Percentiles rank a stretch among this genome's conserved stretches.
phyloP scores from a whole-genome alignment of 1,284 basidiomycete genomes.

The Marasmius sp. region DNA sequence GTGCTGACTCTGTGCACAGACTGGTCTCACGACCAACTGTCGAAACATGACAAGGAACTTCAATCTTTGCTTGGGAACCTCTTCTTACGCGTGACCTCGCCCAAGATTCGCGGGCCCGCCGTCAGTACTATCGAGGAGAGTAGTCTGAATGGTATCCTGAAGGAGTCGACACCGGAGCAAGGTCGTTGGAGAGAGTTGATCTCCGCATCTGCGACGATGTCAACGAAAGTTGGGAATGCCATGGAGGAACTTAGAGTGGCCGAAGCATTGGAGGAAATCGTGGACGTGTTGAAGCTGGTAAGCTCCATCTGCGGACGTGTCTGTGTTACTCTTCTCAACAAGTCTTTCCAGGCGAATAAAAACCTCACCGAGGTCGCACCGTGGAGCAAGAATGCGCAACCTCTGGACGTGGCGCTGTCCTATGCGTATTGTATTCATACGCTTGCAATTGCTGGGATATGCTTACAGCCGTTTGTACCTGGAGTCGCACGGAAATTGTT shows the following conservation, averaged over 20 bases:
- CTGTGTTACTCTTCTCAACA: not conserved
- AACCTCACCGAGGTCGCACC: slow-evolving; percentile 66
- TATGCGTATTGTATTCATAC: slow-evolving; percentile 65
- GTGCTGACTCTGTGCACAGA: slow-evolving; percentile 7
- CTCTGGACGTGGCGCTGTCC: slow-evolving; percentile 42
- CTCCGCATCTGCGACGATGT: no score
- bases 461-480: slow-evolving; percentile 83
- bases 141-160: slow-evolving; percentile 15
- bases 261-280: slow-evolving; percentile 28
- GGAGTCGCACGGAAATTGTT: slow-evolving; percentile 58
- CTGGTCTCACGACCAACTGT: slow-evolving; percentile 59
- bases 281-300: slow-evolving; percentile 46
- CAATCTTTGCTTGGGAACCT: slow-evolving; percentile 82
- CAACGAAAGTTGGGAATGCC: slow-evolving; percentile 37
- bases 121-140: not conserved
- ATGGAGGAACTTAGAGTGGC: slow-evolving; percentile 15
- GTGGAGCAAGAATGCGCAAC: slow-evolving; percentile 50
- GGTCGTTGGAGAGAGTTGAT: slow-evolving; percentile 39
- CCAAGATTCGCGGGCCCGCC: slow-evolving; percentile 28
- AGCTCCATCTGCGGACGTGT: slow-evolving; percentile 19
- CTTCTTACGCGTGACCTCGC: slow-evolving; percentile 63
- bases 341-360: slow-evolving; percentile 60
- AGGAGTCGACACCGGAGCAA: slow-evolving; percentile 24
- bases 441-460: slow-evolving; percentile 69
- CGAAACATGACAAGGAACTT: slow-evolving; percentile 68